phyloP scores from a whole-genome alignment of 331 rosid genomes.

The Dryas integrifolia region DNA sequence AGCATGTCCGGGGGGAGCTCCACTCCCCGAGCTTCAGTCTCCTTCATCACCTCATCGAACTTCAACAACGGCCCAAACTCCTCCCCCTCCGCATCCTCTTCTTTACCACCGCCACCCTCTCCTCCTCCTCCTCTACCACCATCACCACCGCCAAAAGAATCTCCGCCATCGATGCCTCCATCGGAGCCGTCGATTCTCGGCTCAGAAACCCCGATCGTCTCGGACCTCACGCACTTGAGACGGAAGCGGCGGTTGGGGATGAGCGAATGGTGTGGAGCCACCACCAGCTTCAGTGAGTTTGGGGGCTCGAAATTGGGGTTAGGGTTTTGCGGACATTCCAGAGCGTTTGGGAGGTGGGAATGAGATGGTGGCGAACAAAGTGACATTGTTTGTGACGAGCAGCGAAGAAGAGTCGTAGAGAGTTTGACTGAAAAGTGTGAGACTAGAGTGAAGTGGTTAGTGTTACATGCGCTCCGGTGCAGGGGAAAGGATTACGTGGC shows the following conservation, averaged over 20 bases:
- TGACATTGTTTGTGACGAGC: constrained; percentile 21
- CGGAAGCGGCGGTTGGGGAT: neutral
- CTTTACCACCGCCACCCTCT: constrained; percentile 26
- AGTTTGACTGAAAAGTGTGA: neutral
- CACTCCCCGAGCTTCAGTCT: constrained; percentile 56
- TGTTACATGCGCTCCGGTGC: neutral
- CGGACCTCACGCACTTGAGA: constrained; percentile 14
- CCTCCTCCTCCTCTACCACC: constrained; percentile 21
- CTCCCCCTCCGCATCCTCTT: constrained; percentile 32
- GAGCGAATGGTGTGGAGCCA: neutral
- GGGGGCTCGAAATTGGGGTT: neutral
- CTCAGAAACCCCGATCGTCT: constrained; percentile 15
- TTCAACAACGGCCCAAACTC: constrained; percentile 70
- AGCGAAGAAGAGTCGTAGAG: neutral
- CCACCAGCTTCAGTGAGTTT: neutral
- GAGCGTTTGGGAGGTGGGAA: constrained; percentile 16
- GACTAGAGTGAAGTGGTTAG: no score
- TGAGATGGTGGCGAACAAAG: constrained; percentile 6
- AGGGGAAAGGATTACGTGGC: neutral
- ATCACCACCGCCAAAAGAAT: constrained; percentile 32
- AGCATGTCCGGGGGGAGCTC: constrained; percentile 60
- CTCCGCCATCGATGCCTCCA: constrained; percentile 30
- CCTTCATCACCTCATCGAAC: constrained; percentile 57
- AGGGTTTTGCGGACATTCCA: neutral
- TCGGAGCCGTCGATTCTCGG: constrained; percentile 25